Evolutionary conservation across 805 yeast species (phyloP).

Genomic region (Scheffersomyces stipitis): DNA sequence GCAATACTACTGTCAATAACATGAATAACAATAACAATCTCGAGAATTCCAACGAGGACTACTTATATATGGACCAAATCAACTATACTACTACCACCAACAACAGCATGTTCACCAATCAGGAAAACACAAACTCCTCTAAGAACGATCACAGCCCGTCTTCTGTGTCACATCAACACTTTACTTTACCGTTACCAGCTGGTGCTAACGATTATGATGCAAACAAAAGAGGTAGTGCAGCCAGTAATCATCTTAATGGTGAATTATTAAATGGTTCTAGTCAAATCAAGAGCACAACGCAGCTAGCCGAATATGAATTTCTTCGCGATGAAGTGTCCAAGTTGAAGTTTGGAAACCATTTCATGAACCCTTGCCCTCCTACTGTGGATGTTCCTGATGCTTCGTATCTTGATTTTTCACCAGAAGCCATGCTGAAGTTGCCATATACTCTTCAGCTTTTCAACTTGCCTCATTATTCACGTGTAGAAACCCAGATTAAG

Average conservation of each 20-base stretch:
- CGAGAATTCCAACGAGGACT: background rate
- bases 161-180: background rate
- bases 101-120: slow-evolving; percentile 19
- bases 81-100: background rate
- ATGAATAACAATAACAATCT: background rate
- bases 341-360: slow-evolving; percentile 51
- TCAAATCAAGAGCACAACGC: background rate
- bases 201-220: too few species aligned
- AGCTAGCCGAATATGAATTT: slow-evolving; percentile 36
- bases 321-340: slow-evolving; percentile 52
- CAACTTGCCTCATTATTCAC: slow-evolving; percentile 74
- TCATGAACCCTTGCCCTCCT: slow-evolving; percentile 37
- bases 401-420: slow-evolving; percentile 38
- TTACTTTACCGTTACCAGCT: too few species aligned
- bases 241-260: background rate
- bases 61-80: too few species aligned
- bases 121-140: slow-evolving; percentile 6
- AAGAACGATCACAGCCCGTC: background rate
- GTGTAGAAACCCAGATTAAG: slow-evolving; percentile 96
- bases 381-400: slow-evolving; percentile 31
- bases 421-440: slow-evolving; percentile 32
- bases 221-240: too few species aligned
- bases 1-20: background rate
- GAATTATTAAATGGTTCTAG: background rate
- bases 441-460: slow-evolving; percentile 53